phyloP scores from a whole-genome alignment of 768 basidiomycete species.

The Trametes cubensis region DNA sequence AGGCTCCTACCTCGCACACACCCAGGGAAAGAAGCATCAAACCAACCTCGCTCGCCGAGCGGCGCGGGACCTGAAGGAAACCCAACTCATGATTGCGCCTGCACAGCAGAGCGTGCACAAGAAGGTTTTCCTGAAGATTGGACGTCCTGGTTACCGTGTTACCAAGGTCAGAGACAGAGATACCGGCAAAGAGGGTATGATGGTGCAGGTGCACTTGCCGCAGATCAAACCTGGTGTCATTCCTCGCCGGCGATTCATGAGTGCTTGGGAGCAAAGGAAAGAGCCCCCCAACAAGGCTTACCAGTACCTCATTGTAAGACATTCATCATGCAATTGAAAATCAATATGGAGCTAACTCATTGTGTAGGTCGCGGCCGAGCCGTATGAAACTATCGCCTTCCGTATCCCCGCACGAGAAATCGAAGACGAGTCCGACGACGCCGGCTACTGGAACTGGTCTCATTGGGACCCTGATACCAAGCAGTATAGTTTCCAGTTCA shows the following conservation, averaged over 20 bases:
- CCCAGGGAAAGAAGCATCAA: constrained; percentile 99
- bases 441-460: constrained; percentile 94
- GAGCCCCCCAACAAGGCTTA: constrained; percentile 96
- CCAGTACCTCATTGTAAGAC: constrained; percentile 93
- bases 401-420: constrained; percentile 97
- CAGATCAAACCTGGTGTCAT: constrained; percentile 87
- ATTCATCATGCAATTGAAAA: neutral
- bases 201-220: constrained; percentile 95
- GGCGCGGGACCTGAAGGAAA: constrained; percentile 95
- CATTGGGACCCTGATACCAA: constrained; percentile 99
- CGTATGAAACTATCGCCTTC: constrained; percentile 99
- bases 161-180: constrained; percentile 94
- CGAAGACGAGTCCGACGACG: constrained; percentile 91
- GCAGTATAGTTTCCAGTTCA: constrained; percentile 97
- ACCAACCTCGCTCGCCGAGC: constrained; percentile 97
- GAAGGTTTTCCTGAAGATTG: constrained; percentile 97
- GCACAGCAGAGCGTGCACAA: constrained; percentile 78
- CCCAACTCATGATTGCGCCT: constrained; percentile 86
- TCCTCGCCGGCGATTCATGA: constrained; percentile 93
- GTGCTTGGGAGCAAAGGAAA: constrained; percentile 94
- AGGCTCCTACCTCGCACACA: constrained; percentile 98
- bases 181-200: constrained; percentile 92
- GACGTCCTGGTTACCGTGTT: constrained; percentile 91
- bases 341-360: too few relatives aligned
- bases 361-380: constrained; percentile 94